Percentiles rank a stretch among this genome's conserved stretches.
These are phyloP conservation scores for Saturnispora galanensis DNA, from an alignment of 805 yeast genomes.

Conservation along the genomic window DNA sequence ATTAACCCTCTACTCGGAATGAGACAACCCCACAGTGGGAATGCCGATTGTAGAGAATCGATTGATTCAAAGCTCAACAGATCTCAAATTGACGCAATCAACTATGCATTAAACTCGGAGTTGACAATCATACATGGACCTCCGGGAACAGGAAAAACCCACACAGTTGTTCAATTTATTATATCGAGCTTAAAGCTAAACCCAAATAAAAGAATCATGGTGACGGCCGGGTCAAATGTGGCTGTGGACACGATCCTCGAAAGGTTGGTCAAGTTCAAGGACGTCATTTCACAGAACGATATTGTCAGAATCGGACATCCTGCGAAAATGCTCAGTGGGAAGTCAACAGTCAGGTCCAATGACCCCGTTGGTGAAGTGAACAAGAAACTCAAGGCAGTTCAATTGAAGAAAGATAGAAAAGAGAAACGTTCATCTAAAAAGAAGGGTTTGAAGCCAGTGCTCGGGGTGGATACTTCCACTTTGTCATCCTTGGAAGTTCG, in stretches of 20 bases:
- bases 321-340: slow-evolving; percentile 50
- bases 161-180: slow-evolving; percentile 72
- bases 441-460: background rate
- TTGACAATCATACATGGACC: slow-evolving; percentile 63
- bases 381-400: slow-evolving; percentile 2
- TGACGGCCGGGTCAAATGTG: slow-evolving; percentile 91
- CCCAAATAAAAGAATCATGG: slow-evolving; percentile 44
- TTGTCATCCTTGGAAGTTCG: slow-evolving; percentile 5
- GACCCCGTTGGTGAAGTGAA: background rate
- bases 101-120: slow-evolving; percentile 51
- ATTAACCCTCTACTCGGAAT: slow-evolving; percentile 41
- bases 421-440: slow-evolving; percentile 3
- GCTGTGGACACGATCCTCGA: slow-evolving; percentile 88
- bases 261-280: slow-evolving; percentile 35
- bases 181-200: slow-evolving; percentile 45
- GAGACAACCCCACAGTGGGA: slow-evolving; percentile 17
- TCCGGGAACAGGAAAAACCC: slow-evolving; percentile 80
- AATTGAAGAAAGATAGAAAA: slow-evolving; percentile 5
- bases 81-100: slow-evolving; percentile 68
- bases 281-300: slow-evolving; percentile 28
- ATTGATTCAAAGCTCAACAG: slow-evolving; percentile 42
- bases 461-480: background rate
- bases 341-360: background rate
- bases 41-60: slow-evolving; percentile 17
- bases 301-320: slow-evolving; percentile 91